Base-by-base conservation (phyloP, 169 alveolate species). In the Miamiensis avidus region DNA sequence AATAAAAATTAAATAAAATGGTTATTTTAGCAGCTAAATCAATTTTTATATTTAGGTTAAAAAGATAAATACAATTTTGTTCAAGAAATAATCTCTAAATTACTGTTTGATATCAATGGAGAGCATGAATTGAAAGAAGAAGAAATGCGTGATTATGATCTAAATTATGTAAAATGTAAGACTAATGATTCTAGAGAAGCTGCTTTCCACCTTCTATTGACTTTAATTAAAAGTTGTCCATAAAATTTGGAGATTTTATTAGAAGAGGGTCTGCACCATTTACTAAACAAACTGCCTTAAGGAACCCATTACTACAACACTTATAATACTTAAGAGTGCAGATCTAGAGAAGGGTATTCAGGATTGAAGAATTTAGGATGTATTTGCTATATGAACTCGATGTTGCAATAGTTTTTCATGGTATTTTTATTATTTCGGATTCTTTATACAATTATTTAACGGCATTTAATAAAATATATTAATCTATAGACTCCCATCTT, bases 321-420 rank as follows among this genome's bases (percentile, higher is more conserved):
- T 83, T 78, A 81, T 83, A 29, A 93, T 91, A 29, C 65, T 82
- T 86, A 78, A 32, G 92, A 90, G 31, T 73, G 84, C 20, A 85
- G 84, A 77, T 82, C 82, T 75, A 72, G 65, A 1, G 29, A 76
- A 31, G 87, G 87, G 0, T 95, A 87, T 78, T 88, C 87, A 26
- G 98, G 98, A 15, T 82, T 95, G 20, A 92, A 88, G 76, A 95
- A 95, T 73, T 88, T 93, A 15, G 97, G 98, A 31, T 93, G 96
- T 34, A 94, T 95, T 27, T 95, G 98, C 84, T 95, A 95, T 83
- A 94, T 95, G 97, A 94, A 89, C 82, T 89, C 96, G 15, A 95
- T 93, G 91, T 89, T 95, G 29, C 93, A 95, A 86, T 93, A 95
- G 86, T 89, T 95, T 81, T 95, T 88, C 82, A 93, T 93, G 97